Conservation (phyloP, 179 eudicot genomes). For the Vitellaria paradoxa region DNA sequence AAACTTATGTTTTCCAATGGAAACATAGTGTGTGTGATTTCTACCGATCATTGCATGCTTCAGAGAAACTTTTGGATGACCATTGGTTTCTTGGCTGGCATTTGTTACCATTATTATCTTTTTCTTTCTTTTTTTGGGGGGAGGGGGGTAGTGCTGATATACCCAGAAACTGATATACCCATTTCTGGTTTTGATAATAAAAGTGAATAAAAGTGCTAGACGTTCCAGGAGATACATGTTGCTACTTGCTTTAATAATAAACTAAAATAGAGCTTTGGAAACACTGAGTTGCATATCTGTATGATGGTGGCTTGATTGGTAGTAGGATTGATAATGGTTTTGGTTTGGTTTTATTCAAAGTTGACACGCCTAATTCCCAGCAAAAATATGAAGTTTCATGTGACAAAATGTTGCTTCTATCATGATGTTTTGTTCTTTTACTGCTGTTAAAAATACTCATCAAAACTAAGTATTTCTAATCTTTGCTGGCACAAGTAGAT, state of each 20-base stretch:
- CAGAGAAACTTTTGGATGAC: background rate
- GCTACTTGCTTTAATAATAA: background rate
- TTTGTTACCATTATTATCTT: background rate
- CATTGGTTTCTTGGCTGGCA: background rate
- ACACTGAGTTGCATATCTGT: background rate
- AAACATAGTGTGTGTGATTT: background rate
- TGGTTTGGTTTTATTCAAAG: background rate
- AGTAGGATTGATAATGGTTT: background rate
- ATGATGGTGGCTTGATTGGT: background rate
- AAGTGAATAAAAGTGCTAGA: background rate
- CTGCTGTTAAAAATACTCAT: background rate
- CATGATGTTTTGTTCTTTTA: no score
- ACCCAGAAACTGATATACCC: background rate
- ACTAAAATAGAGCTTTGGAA: background rate
- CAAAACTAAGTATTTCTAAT: background rate
- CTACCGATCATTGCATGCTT: background rate
- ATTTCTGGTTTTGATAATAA: background rate
- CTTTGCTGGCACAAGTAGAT: background rate
- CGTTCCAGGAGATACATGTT: background rate
- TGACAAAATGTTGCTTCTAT: background rate
- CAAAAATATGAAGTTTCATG: background rate
- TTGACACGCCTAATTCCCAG: background rate
- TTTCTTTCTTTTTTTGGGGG: background rate
- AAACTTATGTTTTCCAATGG: no score
- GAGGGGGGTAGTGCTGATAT: no score